These are phyloP conservation scores for Trichoderma reesei DNA, from an alignment of 495 filamentous ascomycete species.

Conservation along the genomic window DNA sequence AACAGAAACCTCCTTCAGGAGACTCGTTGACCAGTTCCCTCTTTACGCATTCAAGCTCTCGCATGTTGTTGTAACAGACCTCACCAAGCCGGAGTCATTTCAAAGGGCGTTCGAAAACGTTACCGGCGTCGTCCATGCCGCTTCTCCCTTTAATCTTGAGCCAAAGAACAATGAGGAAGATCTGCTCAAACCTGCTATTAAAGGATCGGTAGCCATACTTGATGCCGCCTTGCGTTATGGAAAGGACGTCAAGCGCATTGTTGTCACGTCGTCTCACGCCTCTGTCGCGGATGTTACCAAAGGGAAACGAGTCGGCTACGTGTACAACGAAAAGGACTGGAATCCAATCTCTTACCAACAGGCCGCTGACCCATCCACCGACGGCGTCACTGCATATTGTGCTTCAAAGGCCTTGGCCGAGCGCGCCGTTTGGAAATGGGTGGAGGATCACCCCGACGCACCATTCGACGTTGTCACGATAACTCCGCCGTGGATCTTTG, in stretches of 20 bases:
- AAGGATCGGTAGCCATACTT: constrained; percentile 39
- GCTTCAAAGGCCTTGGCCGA: constrained; percentile 41
- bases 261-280: constrained; percentile 44
- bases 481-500: constrained; percentile 45
- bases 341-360: constrained; percentile 36
- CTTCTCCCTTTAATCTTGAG: constrained; percentile 34
- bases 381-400: constrained; percentile 30
- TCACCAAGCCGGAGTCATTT: constrained; percentile 33
- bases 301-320: constrained; percentile 25
- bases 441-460: constrained; percentile 29
- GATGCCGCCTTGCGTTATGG: constrained; percentile 29
- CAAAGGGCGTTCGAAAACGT: constrained; percentile 34
- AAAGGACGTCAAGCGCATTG: constrained; percentile 33
- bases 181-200: constrained; percentile 38
- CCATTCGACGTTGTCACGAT: constrained; percentile 37
- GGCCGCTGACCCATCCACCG: constrained; percentile 20
- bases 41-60: constrained; percentile 20
- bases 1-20: background rate
- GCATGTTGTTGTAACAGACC: constrained; percentile 36
- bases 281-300: constrained; percentile 30
- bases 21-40: background rate
- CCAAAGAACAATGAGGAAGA: constrained; percentile 36
- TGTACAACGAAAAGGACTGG: constrained; percentile 39
- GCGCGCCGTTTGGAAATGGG: constrained; percentile 39
- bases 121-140: constrained; percentile 43